These are phyloP conservation scores for Pelargonium nanum DNA, from an alignment of 345 rosid genomes.

Conservation along the genomic window DNA sequence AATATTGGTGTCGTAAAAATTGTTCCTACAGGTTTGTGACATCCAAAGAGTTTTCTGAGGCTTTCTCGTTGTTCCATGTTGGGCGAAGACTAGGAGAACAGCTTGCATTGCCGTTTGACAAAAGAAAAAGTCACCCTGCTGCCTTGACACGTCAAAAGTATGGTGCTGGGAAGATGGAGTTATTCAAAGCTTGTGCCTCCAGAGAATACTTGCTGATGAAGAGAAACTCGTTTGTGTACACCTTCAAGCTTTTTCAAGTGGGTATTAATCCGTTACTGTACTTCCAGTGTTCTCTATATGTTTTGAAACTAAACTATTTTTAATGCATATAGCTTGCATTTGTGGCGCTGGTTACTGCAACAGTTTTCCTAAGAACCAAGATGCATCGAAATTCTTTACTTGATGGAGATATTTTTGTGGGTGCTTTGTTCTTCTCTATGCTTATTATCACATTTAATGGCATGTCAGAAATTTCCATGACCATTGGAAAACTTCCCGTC, in stretches of 20 bases:
- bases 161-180: conserved; percentile 41
- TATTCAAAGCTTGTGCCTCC: conserved; percentile 39
- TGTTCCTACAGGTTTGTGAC: conserved; percentile 41
- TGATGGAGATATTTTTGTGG: conserved; percentile 45
- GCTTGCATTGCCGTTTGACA: conserved; percentile 39
- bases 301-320: neutral
- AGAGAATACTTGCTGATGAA: conserved; percentile 54
- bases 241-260: conserved; percentile 44
- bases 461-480: conserved; percentile 62
- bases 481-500: conserved; percentile 70
- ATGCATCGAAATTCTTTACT: conserved; percentile 30
- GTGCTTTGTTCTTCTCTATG: conserved; percentile 55
- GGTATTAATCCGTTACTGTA: neutral
- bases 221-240: conserved; percentile 43
- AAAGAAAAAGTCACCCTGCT: conserved; percentile 40
- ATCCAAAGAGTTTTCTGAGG: conserved; percentile 42
- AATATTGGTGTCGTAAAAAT: conserved; percentile 45
- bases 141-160: conserved; percentile 38
- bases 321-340: conserved; percentile 23
- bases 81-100: conserved; percentile 30
- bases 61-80: conserved; percentile 31
- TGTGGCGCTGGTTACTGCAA: conserved; percentile 26
- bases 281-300: too few relatives aligned
- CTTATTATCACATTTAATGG: conserved; percentile 54
- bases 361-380: conserved; percentile 51